Evolutionary conservation across 129 eudicot species (phyloP), one percentile per base, ranked within the genome.

Genomic region (Gnaphalium uliginosum): DNA sequence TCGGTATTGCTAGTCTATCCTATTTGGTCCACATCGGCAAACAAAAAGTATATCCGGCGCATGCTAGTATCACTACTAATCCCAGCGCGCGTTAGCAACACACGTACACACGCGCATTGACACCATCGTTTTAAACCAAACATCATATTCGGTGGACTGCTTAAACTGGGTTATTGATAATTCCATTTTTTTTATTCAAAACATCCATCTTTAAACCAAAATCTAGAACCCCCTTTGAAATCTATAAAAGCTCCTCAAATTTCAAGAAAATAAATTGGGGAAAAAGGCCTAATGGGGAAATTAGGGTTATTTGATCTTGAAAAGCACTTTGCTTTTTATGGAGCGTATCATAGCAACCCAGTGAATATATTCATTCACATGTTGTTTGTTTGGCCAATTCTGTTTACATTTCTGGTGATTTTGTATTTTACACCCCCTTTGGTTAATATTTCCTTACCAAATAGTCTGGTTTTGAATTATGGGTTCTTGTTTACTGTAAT

Each of bases 291-390:
- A 18, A 81, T 81, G 84, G 79, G 63, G 53, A 87, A 82, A 43
- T 81, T 89, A 80, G 97, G 88, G 25, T 69, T 89, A 81, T 89
- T 95, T 64, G 94, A 95, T 86, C 90, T 95, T 69, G 97, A 95
- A 72, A 81, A 87, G 8, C 94, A 94, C 62, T 95, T 87, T 74
- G 94, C 97, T 37, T 91, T 95, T 69, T 87, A 95, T 67, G 99
- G 96, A n/a, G 91, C 99, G 51, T 91, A 89, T 76, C 99, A 94
- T 76, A 89, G 86, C 85, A 94, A 94, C 90, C 93, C 92, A 48
- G 81, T 89, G 10, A 95, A 95, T 56, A 76, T 91, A 4, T 77
- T 88, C 54, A 84, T 95, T 8, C 99, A 95, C 43, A 81, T 89
- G 89, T 3, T 95, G 76, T 91, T 95, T 65, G 97, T 95, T 33